Evolutionary conservation across 2,329 filamentous ascomycete species (phyloP).

Genomic region (Penicillium sp.): DNA sequence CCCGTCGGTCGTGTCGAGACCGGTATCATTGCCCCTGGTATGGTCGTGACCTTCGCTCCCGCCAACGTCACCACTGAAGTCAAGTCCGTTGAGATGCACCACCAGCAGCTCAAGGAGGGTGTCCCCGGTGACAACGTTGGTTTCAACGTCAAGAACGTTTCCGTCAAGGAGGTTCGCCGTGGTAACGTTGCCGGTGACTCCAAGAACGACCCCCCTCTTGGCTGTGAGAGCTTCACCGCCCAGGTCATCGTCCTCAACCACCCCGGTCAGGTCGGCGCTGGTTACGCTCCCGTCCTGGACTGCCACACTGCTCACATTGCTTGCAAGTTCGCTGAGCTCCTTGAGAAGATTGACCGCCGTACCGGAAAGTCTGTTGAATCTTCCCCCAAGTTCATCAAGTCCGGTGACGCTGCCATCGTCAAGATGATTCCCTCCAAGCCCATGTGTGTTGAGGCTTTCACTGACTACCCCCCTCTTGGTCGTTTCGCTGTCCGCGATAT

Average conservation of each 20-base stretch:
- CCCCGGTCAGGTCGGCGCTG: slow-evolving; percentile 97
- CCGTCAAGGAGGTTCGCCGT: slow-evolving; percentile 99
- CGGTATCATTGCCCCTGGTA: slow-evolving; percentile 78
- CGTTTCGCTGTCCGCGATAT: slow-evolving; percentile 99
- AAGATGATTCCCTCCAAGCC: slow-evolving; percentile 99
- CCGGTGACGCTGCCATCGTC: slow-evolving; percentile 98
- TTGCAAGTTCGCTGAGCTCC: slow-evolving; percentile 99
- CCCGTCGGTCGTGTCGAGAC: slow-evolving; percentile 99
- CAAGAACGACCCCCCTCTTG: slow-evolving; percentile 96
- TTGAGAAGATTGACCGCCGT: slow-evolving; percentile 99
- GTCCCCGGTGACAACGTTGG: slow-evolving; percentile 99
- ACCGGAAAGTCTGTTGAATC: slow-evolving; percentile 93
- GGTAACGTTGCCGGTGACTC: slow-evolving; percentile 99
- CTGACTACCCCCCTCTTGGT: slow-evolving; percentile 96
- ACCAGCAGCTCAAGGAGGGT: slow-evolving; percentile 96
- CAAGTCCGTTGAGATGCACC: slow-evolving; percentile 99
- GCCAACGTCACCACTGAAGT: slow-evolving; percentile 99
- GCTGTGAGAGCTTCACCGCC: slow-evolving; percentile 89
- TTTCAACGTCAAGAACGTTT: slow-evolving; percentile 99
- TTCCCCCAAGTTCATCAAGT: slow-evolving; percentile 99
- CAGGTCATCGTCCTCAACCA: slow-evolving; percentile 99
- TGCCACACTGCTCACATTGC: slow-evolving; percentile 99
- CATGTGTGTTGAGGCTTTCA: slow-evolving; percentile 99
- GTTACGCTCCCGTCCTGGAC: slow-evolving; percentile 97
- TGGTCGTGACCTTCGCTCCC: slow-evolving; percentile 92